phyloP scores from a whole-genome alignment of 179 eudicot species.

The Heliamphora ciliata region DNA sequence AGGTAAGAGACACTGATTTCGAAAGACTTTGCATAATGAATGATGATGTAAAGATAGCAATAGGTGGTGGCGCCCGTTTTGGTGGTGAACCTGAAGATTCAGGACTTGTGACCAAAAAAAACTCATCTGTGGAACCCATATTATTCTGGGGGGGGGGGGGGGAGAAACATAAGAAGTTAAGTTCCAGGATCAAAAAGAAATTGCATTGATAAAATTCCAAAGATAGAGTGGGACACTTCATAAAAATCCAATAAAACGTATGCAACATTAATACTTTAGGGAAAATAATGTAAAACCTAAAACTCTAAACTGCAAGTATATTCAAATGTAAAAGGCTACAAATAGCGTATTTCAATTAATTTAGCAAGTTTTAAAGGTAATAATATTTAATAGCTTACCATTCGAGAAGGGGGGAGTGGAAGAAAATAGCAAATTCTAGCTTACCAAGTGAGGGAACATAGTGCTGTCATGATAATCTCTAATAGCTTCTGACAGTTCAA shows the following conservation, averaged over 20 bases:
- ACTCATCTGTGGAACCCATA: constrained; percentile 68
- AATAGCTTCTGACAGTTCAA: constrained; percentile 97
- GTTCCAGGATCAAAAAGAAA: background rate
- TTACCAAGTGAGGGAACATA: constrained; percentile 72
- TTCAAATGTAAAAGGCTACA: background rate
- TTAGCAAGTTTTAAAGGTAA: background rate
- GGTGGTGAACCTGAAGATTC: constrained; percentile 94
- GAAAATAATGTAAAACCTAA: background rate
- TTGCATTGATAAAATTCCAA: background rate
- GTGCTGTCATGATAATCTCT: constrained; percentile 86
- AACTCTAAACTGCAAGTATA: background rate
- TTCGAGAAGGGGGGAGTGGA: background rate
- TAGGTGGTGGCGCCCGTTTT: constrained; percentile 67
- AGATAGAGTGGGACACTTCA: background rate
- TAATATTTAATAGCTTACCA: background rate
- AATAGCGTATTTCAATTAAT: background rate
- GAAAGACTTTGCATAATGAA: constrained; percentile 54
- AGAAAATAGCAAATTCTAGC: constrained; percentile 12
- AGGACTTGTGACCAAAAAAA: constrained; percentile 68
- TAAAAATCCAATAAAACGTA: background rate
- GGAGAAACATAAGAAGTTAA: background rate
- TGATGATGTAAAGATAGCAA: constrained; percentile 45
- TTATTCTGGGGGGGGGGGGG: constrained; percentile 41
- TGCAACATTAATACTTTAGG: background rate
- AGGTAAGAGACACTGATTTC: constrained; percentile 36